phyloP scores from a whole-genome alignment of 495 filamentous ascomycete genomes.

The Chlorociboria aeruginascens region DNA sequence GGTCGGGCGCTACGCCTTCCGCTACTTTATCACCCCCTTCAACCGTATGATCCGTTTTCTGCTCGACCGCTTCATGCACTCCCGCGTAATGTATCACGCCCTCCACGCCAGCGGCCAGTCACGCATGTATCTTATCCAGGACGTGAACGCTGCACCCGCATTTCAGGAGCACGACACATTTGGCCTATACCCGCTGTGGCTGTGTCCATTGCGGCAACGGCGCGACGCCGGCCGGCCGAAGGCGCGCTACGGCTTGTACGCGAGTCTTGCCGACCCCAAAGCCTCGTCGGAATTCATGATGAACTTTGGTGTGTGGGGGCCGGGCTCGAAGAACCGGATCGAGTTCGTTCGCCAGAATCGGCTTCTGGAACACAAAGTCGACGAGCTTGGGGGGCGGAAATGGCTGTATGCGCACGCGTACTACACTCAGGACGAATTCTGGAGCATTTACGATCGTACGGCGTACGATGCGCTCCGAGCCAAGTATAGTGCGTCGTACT shows the following conservation, averaged over 20 bases:
- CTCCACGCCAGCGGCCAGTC: slow-evolving; percentile 43
- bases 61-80: slow-evolving; percentile 53
- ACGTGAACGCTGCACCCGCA: slow-evolving; percentile 40
- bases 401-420: slow-evolving; percentile 52
- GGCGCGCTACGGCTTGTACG: slow-evolving; percentile 34
- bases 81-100: slow-evolving; percentile 50
- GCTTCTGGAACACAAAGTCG: slow-evolving; percentile 51
- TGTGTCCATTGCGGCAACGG: slow-evolving; percentile 40
- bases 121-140: slow-evolving; percentile 42
- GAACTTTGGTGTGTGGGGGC: slow-evolving; percentile 45
- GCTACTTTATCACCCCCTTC: slow-evolving; percentile 46
- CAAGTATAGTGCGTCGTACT: slow-evolving; percentile 36
- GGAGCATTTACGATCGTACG: slow-evolving; percentile 34
- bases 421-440: slow-evolving; percentile 43
- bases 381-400: slow-evolving; percentile 52
- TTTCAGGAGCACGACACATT: slow-evolving; percentile 32
- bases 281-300: slow-evolving; percentile 30
- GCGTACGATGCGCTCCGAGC: slow-evolving; percentile 40
- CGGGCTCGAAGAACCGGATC: slow-evolving; percentile 28
- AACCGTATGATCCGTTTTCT: slow-evolving; percentile 40
- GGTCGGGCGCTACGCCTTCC: slow-evolving; percentile 43
- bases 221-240: slow-evolving; percentile 28
- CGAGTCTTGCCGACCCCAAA: slow-evolving; percentile 13
- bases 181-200: slow-evolving; percentile 45
- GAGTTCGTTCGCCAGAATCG: slow-evolving; percentile 46